Conservation (phyloP, 441 rosid species). For the Arabidopsis lyrata region DNA sequence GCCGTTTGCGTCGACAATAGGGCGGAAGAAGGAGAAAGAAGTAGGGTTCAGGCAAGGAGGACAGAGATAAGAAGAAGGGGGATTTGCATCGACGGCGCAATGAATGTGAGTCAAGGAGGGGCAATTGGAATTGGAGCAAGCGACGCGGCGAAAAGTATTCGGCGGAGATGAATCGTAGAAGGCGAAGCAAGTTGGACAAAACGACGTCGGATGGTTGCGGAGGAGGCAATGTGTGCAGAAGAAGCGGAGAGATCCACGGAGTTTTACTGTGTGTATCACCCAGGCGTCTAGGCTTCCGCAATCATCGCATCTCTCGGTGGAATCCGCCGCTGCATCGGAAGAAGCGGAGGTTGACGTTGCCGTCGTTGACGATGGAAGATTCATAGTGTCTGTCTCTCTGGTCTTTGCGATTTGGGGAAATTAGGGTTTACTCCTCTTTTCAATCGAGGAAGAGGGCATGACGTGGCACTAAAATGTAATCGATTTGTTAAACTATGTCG, state of each 20-base stretch:
- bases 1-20: not conserved
- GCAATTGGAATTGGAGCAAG: slow-evolving; percentile 63
- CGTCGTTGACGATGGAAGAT: slow-evolving; percentile 35
- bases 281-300: slow-evolving; percentile 54
- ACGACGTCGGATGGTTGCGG: slow-evolving; percentile 61
- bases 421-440: slow-evolving; percentile 38
- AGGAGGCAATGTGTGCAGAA: slow-evolving; percentile 86
- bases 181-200: slow-evolving; percentile 71
- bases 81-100: slow-evolving; percentile 49
- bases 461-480: not conserved
- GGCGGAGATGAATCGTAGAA: slow-evolving; percentile 62
- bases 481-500: not conserved
- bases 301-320: slow-evolving; percentile 46
- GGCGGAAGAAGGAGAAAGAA: slow-evolving; percentile 60
- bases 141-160: slow-evolving; percentile 53
- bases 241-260: slow-evolving; percentile 57
- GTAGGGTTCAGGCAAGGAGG: slow-evolving; percentile 67
- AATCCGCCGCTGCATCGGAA: not conserved
- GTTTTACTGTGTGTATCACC: slow-evolving; percentile 70
- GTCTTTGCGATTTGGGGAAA: slow-evolving; percentile 22
- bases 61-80: slow-evolving; percentile 58
- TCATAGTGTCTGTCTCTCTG: slow-evolving; percentile 15
- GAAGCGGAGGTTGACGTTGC: slow-evolving; percentile 32
- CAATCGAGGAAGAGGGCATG: slow-evolving; percentile 1
- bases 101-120: slow-evolving; percentile 64